These are phyloP conservation scores for Alternaria atra DNA, from an alignment of 2,329 filamentous ascomycete species.

Conservation along the genomic window DNA sequence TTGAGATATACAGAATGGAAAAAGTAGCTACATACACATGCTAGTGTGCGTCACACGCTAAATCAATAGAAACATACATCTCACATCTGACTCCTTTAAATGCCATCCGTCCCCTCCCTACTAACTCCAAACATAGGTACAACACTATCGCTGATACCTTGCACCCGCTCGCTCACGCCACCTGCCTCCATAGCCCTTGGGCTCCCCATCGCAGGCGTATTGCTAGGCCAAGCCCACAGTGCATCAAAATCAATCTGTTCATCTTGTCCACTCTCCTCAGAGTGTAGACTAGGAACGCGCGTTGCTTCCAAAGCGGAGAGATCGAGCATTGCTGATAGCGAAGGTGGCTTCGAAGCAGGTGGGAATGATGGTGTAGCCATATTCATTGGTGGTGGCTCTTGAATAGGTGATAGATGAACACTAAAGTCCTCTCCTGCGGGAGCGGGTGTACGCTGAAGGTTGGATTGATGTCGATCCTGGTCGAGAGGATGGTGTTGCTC, in stretches of 20 bases:
- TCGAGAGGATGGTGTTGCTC: background rate
- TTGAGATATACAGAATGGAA: background rate
- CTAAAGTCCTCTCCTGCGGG: constrained; percentile 32
- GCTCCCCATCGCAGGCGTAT: constrained; percentile 44
- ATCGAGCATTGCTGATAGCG: constrained; percentile 50
- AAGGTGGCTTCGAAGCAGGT: constrained; percentile 29
- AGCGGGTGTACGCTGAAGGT: constrained; percentile 15
- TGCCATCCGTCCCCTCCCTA: background rate
- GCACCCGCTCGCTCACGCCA: constrained; percentile 39
- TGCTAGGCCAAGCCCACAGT: constrained; percentile 53
- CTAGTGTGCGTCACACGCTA: background rate
- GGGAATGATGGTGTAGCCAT: constrained; percentile 16
- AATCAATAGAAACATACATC: background rate
- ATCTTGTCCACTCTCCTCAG: constrained; percentile 47
- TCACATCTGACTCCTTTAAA: background rate
- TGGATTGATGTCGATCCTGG: constrained; percentile 9
- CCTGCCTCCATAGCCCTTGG: constrained; percentile 27
- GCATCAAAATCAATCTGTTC: constrained; percentile 55
- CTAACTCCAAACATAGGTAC: constrained; percentile 44
- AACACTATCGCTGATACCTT: constrained; percentile 12
- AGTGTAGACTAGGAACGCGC: constrained; percentile 43
- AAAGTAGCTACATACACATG: background rate
- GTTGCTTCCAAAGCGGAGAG: constrained; percentile 48
- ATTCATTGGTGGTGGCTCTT: constrained; percentile 30
- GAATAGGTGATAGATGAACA: constrained; percentile 42